Evolutionary conservation across 306 rosid species (phyloP).

Genomic region (Malus asiatica): DNA sequence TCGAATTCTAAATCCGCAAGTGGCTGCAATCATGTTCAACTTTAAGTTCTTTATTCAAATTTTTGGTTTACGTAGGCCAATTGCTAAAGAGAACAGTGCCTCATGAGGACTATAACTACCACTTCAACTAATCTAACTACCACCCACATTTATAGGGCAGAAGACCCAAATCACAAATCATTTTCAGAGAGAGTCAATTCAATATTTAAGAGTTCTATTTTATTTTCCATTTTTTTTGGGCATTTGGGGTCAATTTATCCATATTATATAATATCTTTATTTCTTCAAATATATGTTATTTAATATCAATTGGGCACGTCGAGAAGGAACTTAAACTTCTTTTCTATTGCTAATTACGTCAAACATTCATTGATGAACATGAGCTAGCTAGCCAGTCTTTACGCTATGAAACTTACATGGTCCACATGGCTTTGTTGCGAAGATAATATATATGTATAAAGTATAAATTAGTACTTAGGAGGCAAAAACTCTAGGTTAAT

Average conservation of each 20-base stretch:
- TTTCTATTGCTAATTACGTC: background rate
- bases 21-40: background rate
- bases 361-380: background rate
- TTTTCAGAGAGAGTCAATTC: background rate
- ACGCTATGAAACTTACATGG: background rate
- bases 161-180: background rate
- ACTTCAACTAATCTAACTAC: background rate
- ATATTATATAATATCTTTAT: background rate
- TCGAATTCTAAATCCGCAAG: no score
- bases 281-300: background rate
- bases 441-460: background rate
- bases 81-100: background rate
- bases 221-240: background rate
- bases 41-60: background rate
- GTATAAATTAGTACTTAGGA: background rate
- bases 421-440: background rate
- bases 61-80: background rate
- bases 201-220: background rate
- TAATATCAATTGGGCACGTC: background rate
- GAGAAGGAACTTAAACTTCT: background rate
- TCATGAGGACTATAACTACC: background rate
- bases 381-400: background rate
- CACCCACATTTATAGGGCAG: background rate
- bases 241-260: background rate
- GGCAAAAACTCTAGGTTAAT: background rate